A percentile compares a stretch with the other conserved stretches of the same genome.
Evolutionary conservation across 306 rosid species (phyloP).

Genomic region (Dalbergia cultrata): DNA sequence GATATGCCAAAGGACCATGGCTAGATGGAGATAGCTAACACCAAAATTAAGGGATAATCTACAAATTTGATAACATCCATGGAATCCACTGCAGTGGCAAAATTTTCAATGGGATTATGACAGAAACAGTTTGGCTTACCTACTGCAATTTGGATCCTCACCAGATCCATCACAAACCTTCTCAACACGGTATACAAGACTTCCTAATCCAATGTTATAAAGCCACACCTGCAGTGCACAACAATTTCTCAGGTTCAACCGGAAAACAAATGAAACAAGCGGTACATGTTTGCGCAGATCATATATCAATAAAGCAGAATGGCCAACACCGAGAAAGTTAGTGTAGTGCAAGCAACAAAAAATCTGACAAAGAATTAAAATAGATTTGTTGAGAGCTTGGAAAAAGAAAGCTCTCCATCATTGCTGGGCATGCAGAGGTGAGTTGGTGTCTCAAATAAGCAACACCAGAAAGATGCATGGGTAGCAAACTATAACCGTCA

Average conservation of each 20-base stretch:
- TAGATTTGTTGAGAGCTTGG: slow-evolving; percentile 7
- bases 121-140: slow-evolving; percentile 59
- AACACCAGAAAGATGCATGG: slow-evolving; percentile 3
- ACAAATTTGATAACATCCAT: neutral
- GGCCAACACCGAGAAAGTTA: slow-evolving; percentile 19
- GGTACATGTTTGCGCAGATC: slow-evolving; percentile 7
- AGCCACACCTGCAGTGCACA: slow-evolving; percentile 87
- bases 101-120: slow-evolving; percentile 26
- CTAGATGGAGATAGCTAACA: slow-evolving; percentile 23
- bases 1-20: neutral
- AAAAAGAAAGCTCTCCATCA: slow-evolving; percentile 23
- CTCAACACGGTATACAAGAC: slow-evolving; percentile 76
- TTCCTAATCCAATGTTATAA: slow-evolving; percentile 73
- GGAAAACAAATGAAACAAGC: slow-evolving; percentile 38
- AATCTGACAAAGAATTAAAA: neutral
- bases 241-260: slow-evolving; percentile 42
- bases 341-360: slow-evolving; percentile 5
- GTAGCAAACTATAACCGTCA: neutral
- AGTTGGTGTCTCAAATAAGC: slow-evolving; percentile 32
- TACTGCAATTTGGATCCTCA: slow-evolving; percentile 96
- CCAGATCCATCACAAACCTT: slow-evolving; percentile 88
- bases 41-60: slow-evolving; percentile 3
- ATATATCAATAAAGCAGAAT: slow-evolving; percentile 5
- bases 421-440: neutral
- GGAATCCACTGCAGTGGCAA: slow-evolving; percentile 9